Conservation (phyloP, 768 basidiomycete species). For the Psilocybe azurescens region DNA sequence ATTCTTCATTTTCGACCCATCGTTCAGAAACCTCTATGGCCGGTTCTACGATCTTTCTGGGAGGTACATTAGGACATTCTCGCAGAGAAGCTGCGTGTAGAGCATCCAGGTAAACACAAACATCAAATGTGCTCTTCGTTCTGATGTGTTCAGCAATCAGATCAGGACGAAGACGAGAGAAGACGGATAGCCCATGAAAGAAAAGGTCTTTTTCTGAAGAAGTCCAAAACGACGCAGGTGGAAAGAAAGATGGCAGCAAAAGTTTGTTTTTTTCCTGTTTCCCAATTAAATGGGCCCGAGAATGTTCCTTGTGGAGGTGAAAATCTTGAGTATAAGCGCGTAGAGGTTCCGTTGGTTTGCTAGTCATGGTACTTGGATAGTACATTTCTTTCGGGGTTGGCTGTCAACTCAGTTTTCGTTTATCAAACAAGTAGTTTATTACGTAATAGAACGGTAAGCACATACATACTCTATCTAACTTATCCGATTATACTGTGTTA, state of each 20-base stretch:
- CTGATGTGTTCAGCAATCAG: constrained; percentile 71
- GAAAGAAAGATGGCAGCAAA: constrained; percentile 39
- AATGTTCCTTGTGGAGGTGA: constrained; percentile 13
- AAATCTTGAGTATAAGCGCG: constrained; percentile 16
- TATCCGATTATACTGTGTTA: neutral
- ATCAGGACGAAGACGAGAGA: constrained; percentile 80
- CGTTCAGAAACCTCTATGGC: constrained; percentile 56
- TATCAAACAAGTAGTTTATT: neutral
- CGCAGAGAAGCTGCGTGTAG: constrained; percentile 44
- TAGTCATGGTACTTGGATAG: constrained; percentile 7
- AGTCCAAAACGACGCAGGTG: constrained; percentile 61
- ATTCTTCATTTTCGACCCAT: constrained; percentile 57
- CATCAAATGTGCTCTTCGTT: constrained; percentile 70
- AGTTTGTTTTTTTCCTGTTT: constrained; percentile 21
- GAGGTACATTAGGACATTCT: neutral
- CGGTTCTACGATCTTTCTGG: constrained; percentile 30
- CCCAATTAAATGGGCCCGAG: constrained; percentile 23
- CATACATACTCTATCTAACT: neutral
- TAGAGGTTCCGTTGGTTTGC: constrained; percentile 1
- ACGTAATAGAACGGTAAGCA: constrained; percentile 4
- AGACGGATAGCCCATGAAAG: constrained; percentile 68
- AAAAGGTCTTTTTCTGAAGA: constrained; percentile 69
- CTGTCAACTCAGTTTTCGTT: neutral
- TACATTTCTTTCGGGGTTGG: constrained; percentile 6
- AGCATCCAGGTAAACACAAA: constrained; percentile 66